Base-by-base conservation (phyloP, 306 rosid species). In the Cicer pinnatifidum region DNA sequence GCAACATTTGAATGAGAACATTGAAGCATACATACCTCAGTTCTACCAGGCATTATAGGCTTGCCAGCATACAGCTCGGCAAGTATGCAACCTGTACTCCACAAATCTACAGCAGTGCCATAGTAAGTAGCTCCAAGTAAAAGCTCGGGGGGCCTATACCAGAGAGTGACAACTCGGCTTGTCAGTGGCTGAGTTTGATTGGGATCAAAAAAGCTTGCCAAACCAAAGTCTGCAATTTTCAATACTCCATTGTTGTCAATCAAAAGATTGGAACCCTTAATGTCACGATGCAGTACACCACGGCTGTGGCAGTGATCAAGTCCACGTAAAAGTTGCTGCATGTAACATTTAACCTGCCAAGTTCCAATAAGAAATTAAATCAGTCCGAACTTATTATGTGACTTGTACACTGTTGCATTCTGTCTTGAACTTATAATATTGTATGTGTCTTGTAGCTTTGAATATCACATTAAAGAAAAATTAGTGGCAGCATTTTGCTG, bases 31-130 rank as follows among this genome's bases (percentile, higher is more conserved):
- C 56, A 73, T 84, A 89, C 97, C 96, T 92, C 97, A 4, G 97
- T 92, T 88, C 97, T 88, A 75, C 97, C 97, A 3, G 97, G 97
- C 97, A 92, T 92, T 58, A 92, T 90, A 59, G 97, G 97, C 86
- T 89, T 92, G 67, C 97, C 97, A 12, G 92, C 89, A 84, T 92
- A 92, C 69, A 92, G 82, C 79, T 92, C 97, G 80, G 97, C 96
- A 11, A 92, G 92, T 84, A 92, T 92, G 81, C 97, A 92, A 77
- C 97, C 97, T 47, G 97, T 82, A 72, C 97, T 92, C 97, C 97
- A 92, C 76, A 92, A 78, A 84, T 92, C 97, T 48, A 92, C 96
- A 20, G 97, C 87, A 16, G 82, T 88, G 78, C 90, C 93, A 74
- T 92, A 92, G 82, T 85, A 88, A 57, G 93, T 92, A 81, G 97